Base-by-base conservation (phyloP, 2,329 filamentous ascomycete species). In the Lachnellula hyalina region DNA sequence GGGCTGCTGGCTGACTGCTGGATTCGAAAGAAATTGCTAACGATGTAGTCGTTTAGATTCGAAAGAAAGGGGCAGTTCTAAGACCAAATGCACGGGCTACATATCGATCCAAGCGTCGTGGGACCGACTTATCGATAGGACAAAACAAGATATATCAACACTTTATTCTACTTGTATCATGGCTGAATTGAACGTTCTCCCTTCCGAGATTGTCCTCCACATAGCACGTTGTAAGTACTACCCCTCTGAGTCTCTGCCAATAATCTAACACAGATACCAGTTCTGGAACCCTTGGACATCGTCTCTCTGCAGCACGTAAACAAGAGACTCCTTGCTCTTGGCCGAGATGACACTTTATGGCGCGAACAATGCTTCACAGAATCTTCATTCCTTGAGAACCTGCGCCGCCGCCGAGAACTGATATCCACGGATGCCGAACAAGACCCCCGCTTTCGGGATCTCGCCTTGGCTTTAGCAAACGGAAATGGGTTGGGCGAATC, bases 311-410 rank as follows among this genome's bases (percentile, higher is more conserved):
- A 92, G 71, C 77, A 81, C 19, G 82, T 90, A 12, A 93, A 84
- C 25, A 82, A 77, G 59, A 78, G 77, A 45, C 81, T 93, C 55
- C 78, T 85, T 28, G 71, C 75, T 32, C 75, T 94, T 42, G 86
- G 83, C 40, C 84, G 90, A 54, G 90, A 96, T 67, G 81, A 87
- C 63, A 80, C 77, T 40, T 75, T 93, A 36, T 96, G 92, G 92
- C 86, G 87, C 58, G 73, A 78, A 3, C 78, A 85, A 67, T 92
- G 87, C 69, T 90, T 94, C 68, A 77, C 85, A 36, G 75, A 84
- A 55, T 93, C 89, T 15, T 69, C 77, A 35, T 86, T 85, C 68
- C 81, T 86, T 64, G 78, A 82, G 34, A 73, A 76, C n/a, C 78
- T 89, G 23, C 78, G 77, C 55, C 77, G 80, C 15, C 75, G 78